A percentile compares a stretch with the other conserved stretches of the same genome.
Evolutionary conservation across 2,329 filamentous ascomycete genomes (phyloP).

Genomic region (Neopestalotiopsis sp.): DNA sequence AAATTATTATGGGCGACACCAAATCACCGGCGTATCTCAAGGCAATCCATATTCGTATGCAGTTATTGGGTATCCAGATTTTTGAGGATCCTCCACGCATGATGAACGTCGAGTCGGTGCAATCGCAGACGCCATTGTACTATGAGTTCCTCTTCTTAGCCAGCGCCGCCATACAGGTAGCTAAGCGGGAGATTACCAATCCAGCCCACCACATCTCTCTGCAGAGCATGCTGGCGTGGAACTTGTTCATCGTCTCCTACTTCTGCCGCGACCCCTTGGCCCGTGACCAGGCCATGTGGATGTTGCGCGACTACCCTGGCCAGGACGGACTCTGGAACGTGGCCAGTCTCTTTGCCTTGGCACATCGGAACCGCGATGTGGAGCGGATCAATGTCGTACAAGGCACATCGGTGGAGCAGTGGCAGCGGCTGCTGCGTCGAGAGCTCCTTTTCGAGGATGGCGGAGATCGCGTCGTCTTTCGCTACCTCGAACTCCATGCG

Average conservation of each 20-base stretch:
- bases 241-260: conserved; percentile 29
- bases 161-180: conserved; percentile 29
- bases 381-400: conserved; percentile 34
- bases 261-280: conserved; percentile 38
- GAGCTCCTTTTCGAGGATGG: conserved; percentile 42
- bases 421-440: conserved; percentile 36
- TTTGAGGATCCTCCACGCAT: conserved; percentile 36
- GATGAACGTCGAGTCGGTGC: conserved; percentile 26
- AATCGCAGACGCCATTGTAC: conserved; percentile 32
- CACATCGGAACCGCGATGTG: conserved; percentile 30
- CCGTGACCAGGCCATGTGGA: conserved; percentile 36
- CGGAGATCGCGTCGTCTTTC: conserved; percentile 36
- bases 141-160: conserved; percentile 40
- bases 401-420: conserved; percentile 35
- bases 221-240: conserved; percentile 33
- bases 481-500: conserved; percentile 33
- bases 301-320: conserved; percentile 38
- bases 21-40: conserved; percentile 34
- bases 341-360: conserved; percentile 32
- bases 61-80: conserved; percentile 31
- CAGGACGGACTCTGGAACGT: conserved; percentile 40
- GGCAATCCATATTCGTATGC: conserved; percentile 39
- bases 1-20: conserved; percentile 30
- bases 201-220: conserved; percentile 33
- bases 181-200: conserved; percentile 22